Percentiles rank a stretch among this genome's conserved stretches.
Conservation (phyloP, 495 filamentous ascomycete genomes). For the Aspergillus nanangensis region DNA sequence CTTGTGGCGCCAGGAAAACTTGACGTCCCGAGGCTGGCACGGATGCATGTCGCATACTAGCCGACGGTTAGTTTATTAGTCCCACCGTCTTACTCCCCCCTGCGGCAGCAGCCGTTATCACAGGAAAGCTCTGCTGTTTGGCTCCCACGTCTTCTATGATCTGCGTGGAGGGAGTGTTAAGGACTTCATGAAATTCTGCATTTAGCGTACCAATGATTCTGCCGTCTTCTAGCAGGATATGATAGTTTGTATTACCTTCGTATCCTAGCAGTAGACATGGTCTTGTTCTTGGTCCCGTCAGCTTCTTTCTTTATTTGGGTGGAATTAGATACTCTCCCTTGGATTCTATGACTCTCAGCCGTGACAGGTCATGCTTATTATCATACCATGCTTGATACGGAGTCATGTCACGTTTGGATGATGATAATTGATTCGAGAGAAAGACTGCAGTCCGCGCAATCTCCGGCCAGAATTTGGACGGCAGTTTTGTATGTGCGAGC, state of each 20-base stretch:
- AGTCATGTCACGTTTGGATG: not conserved
- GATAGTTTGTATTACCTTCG: not conserved
- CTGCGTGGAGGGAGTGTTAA: not conserved
- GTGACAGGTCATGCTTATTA: not conserved
- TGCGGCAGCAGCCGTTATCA: not conserved
- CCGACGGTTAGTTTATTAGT: slow-evolving; percentile 1
- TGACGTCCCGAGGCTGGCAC: not conserved
- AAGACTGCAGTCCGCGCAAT: not conserved
- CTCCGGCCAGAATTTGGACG: not conserved
- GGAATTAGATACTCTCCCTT: not conserved
- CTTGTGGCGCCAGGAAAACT: not conserved
- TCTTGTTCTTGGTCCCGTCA: not conserved
- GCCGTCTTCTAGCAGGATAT: not conserved
- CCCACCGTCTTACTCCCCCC: not conserved
- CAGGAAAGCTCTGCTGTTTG: not conserved
- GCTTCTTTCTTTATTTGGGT: not conserved
- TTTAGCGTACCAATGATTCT: not conserved
- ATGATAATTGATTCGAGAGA: not conserved
- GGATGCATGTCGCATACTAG: not conserved
- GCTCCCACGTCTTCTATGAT: not conserved
- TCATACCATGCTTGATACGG: not conserved
- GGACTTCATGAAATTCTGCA: not conserved
- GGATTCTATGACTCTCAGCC: not conserved
- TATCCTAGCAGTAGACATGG: not conserved
- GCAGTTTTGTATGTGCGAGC: not conserved